Evolutionary conservation across 208 protist species (phyloP).

Genomic region (Crithidia expoeki): DNA sequence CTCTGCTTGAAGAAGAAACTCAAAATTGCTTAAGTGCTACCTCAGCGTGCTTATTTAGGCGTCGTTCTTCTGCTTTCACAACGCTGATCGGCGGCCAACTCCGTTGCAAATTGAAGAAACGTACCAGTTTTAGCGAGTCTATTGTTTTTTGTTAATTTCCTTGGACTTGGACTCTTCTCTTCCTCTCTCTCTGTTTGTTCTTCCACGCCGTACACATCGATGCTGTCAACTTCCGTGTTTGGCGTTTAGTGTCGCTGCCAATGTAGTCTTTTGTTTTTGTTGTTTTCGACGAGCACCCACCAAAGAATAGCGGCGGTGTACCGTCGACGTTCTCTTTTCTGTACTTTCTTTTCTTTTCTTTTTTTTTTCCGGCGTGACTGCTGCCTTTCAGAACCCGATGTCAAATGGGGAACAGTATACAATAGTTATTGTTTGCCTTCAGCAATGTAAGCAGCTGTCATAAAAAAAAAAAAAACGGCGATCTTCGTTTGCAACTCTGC

Average conservation of each 20-base stretch:
- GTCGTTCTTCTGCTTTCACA: not conserved
- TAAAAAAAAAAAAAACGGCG: not conserved
- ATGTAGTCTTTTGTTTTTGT: not conserved
- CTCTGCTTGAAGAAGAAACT: no score
- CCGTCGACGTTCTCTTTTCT: no score
- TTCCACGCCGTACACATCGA: not conserved
- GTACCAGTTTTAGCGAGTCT: no score
- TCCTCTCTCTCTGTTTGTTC: constrained; percentile 2
- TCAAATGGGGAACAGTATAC: no score
- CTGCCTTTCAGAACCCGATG: no score
- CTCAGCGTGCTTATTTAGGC: not conserved
- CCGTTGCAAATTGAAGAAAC: no score
- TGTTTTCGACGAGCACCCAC: not conserved
- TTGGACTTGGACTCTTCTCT: not conserved
- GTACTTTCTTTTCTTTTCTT: not conserved
- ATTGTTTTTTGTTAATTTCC: no score
- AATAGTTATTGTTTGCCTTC: no score
- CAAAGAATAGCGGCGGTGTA: no score
- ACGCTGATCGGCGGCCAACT: not conserved
- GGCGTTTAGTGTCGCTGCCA: not conserved
- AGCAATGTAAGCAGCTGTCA: not conserved
- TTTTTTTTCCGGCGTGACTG: no score
- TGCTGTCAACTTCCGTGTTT: not conserved
- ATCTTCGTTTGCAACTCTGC: no score
- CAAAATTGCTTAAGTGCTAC: no score